Percentiles rank a stretch among this genome's conserved stretches.
Evolutionary conservation across 2,329 filamentous ascomycete species (phyloP).

Genomic region (Periconia digitata): DNA sequence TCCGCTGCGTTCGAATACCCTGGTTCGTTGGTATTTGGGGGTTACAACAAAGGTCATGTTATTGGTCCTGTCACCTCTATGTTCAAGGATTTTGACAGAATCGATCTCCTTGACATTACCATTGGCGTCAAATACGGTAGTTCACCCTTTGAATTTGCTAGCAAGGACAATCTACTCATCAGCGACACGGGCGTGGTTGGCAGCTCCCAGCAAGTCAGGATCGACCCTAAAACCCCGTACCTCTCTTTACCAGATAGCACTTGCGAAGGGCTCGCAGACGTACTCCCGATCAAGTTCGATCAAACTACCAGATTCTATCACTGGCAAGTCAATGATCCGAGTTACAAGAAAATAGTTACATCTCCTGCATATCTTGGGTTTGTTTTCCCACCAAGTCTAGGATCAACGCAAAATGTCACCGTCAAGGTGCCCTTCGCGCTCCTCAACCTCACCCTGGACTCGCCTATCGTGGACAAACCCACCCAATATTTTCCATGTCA

Average conservation of each 20-base stretch:
- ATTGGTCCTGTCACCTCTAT: conserved; percentile 25
- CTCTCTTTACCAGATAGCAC: conserved; percentile 28
- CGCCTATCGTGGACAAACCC: conserved; percentile 37
- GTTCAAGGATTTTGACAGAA: conserved; percentile 13
- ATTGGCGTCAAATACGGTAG: conserved; percentile 46
- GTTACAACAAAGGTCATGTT: conserved; percentile 37
- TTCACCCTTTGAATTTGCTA: conserved; percentile 43
- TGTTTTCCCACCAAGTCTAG: conserved; percentile 36
- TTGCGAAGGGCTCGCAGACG: conserved; percentile 27
- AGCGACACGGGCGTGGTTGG: conserved; percentile 4
- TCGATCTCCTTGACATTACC: conserved; percentile 43
- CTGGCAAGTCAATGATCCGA: conserved; percentile 28
- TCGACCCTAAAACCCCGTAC: conserved; percentile 27
- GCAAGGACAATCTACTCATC: conserved; percentile 17
- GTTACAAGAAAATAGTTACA: conserved; percentile 43
- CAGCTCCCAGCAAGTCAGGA: conserved; percentile 2
- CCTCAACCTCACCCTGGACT: conserved; percentile 42
- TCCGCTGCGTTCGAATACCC: conserved; percentile 28
- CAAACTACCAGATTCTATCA: conserved; percentile 21
- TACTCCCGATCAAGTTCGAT: conserved; percentile 29
- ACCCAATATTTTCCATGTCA: conserved; percentile 50
- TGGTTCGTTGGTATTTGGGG: conserved; percentile 38
- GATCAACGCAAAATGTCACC: conserved; percentile 30
- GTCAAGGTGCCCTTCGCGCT: conserved; percentile 48
- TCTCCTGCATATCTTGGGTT: conserved; percentile 48